Percentiles rank a stretch among this genome's conserved stretches.
These are phyloP conservation scores for Pythium oligandrum DNA, from an alignment of 352 stramenopile species.

Conservation along the genomic window DNA sequence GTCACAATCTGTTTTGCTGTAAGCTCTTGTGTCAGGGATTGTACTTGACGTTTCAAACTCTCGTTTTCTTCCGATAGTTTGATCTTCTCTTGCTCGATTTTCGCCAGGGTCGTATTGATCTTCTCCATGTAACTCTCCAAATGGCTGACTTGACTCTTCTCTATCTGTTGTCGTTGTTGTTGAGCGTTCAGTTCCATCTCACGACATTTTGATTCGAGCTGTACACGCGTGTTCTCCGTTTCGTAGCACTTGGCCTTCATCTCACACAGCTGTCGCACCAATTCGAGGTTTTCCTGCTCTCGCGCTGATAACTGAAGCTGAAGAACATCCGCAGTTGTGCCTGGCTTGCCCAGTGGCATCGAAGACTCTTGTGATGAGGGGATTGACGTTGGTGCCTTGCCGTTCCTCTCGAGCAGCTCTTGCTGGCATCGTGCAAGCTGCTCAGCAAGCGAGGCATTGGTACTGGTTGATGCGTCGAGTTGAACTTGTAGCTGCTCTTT, in stretches of 20 bases:
- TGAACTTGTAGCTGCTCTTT: conserved; percentile 17
- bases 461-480: conserved; percentile 14
- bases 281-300: conserved; percentile 38
- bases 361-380: no score
- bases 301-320: conserved; percentile 21
- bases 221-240: no score
- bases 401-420: conserved; percentile 6
- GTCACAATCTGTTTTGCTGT: background rate
- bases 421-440: conserved; percentile 8
- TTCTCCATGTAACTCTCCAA: conserved; percentile 15
- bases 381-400: no score
- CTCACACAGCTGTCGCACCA: conserved; percentile 37
- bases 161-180: no score
- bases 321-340: conserved; percentile 12
- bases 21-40: conserved; percentile 2
- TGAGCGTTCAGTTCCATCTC: no score
- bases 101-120: conserved; percentile 10
- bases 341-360: background rate
- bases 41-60: conserved; percentile 4
- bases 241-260: conserved; percentile 28
- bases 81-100: conserved; percentile 14
- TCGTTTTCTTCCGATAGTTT: conserved; percentile 8
- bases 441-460: conserved; percentile 15
- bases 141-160: background rate
- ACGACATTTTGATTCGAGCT: no score